These are phyloP conservation scores for Phaeosphaeriaceae sp. DNA, from an alignment of 2,329 filamentous ascomycete species.

Conservation along the genomic window DNA sequence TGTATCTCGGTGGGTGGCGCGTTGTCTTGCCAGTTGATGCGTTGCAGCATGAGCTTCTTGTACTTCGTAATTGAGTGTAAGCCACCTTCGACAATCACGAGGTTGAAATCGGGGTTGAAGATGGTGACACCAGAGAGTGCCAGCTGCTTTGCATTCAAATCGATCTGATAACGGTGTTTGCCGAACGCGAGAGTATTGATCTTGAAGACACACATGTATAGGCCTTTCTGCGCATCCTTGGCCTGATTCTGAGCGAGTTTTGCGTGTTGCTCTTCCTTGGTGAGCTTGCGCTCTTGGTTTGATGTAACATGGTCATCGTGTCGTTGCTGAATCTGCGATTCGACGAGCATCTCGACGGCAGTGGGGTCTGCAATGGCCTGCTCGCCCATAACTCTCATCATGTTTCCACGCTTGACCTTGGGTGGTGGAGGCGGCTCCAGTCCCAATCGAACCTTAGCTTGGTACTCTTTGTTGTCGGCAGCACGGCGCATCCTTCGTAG, in stretches of 20 bases:
- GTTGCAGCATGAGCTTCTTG: slow-evolving; percentile 90
- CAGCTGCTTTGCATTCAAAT: slow-evolving; percentile 89
- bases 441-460: slow-evolving; percentile 92
- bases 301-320: slow-evolving; percentile 76
- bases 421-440: slow-evolving; percentile 88
- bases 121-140: slow-evolving; percentile 89
- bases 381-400: slow-evolving; percentile 96
- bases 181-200: slow-evolving; percentile 90
- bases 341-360: slow-evolving; percentile 92
- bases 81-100: slow-evolving; percentile 92
- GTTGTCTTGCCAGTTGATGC: slow-evolving; percentile 95
- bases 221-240: slow-evolving; percentile 84
- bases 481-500: slow-evolving; percentile 87
- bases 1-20: slow-evolving; percentile 67
- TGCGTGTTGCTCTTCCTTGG: slow-evolving; percentile 83
- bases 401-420: slow-evolving; percentile 95
- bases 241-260: slow-evolving; percentile 85
- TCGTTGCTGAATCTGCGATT: slow-evolving; percentile 88
- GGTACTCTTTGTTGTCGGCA: slow-evolving; percentile 92
- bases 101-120: slow-evolving; percentile 85
- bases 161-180: slow-evolving; percentile 91
- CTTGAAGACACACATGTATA: slow-evolving; percentile 87
- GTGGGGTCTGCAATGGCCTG: slow-evolving; percentile 95
- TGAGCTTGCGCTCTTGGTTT: slow-evolving; percentile 87
- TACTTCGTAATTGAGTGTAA: slow-evolving; percentile 82